Evolutionary conservation across 2,329 filamentous ascomycete genomes (phyloP), one percentile per base, ranked within the genome.

Genomic region (Talaromyces sp.): DNA sequence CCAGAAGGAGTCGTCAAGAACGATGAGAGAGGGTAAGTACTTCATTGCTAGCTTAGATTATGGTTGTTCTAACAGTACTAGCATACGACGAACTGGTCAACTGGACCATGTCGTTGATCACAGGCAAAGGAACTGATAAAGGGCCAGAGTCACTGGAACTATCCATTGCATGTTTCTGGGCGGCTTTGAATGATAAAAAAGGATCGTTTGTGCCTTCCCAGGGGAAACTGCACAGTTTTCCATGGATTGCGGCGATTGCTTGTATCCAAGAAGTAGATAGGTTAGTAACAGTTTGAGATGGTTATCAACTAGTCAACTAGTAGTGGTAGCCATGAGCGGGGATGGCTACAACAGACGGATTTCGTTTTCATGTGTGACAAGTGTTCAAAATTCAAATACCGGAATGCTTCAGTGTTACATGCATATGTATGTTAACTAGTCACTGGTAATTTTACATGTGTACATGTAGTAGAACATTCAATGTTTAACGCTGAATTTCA

Each of bases 151-250:
- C 68, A 4, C 65, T 70, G n/a, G 68, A 70, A 33, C 66, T 67
- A 5, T 70, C 69, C 3, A 63, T 70, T 44, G 69, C 69, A 10
- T 70, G 67, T 63, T 64, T 70, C 56, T 67, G 65, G 60, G 60
- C 65, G 10, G 63, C 67, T 9, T 33, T 68, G 16, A 61, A 61
- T 34, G 34, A 27, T 44, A 47, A 57, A 7, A 44, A 55, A 6
- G 36, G 51, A 12, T 18, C 18, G 5, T 12, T 62, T n/a, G 23
- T 56, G 23, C 51, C 61, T 28, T 33, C 40, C 10, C 47, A 61
- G 40, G 59, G 58, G 4, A 64, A 66, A 57, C 53, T 70, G 10
- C 51, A 63, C 7, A 70, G 69, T 50, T 70, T 67, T 57, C 63
- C 56, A 6, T 70, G 69, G 69, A 65, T 70, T 44, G 67, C 68